Percentiles rank a stretch among this genome's conserved stretches.
phyloP scores from a whole-genome alignment of 306 rosid species.

The Vigna radiata region DNA sequence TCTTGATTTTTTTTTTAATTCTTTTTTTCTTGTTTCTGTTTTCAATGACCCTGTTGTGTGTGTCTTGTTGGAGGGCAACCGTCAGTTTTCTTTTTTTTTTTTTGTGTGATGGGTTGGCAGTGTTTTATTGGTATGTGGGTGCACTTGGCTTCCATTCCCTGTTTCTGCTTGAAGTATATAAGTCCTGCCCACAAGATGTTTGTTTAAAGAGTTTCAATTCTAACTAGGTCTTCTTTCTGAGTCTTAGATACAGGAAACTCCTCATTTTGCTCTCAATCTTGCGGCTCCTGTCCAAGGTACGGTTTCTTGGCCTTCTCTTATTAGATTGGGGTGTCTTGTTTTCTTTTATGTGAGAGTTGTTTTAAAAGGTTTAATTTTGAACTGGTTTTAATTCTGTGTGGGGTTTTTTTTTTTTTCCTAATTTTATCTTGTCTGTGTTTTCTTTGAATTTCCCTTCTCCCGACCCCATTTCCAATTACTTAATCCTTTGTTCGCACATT shows the following conservation, averaged over 20 bases:
- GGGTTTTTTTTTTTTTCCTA: conserved; percentile 7
- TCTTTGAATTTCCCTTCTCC: not conserved
- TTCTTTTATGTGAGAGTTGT: not conserved
- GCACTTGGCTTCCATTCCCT: conserved; percentile 44
- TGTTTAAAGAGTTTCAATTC: conserved; percentile 24
- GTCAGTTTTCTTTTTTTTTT: not conserved
- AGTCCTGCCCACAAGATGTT: conserved; percentile 13
- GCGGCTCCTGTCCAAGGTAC: conserved; percentile 36
- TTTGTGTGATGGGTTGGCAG: conserved; percentile 31
- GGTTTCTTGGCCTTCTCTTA: conserved; percentile 30
- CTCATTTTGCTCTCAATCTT: conserved; percentile 27
- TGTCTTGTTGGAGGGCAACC: conserved; percentile 13
- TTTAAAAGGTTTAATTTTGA: conserved; percentile 28
- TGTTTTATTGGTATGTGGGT: conserved; percentile 45
- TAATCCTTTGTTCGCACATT: not conserved
- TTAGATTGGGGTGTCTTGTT: not conserved
- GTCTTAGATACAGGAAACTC: conserved; percentile 3
- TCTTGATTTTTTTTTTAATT: not conserved
- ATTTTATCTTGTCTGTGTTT: not conserved
- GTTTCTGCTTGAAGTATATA: conserved; percentile 22
- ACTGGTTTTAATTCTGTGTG: conserved; percentile 18
- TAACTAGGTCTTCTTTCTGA: conserved; percentile 11
- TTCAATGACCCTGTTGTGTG: not conserved
- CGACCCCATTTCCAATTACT: not conserved
- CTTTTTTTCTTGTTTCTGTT: not conserved